phyloP scores from a whole-genome alignment of 2,329 filamentous ascomycete species.

The Calonectria crousiana region DNA sequence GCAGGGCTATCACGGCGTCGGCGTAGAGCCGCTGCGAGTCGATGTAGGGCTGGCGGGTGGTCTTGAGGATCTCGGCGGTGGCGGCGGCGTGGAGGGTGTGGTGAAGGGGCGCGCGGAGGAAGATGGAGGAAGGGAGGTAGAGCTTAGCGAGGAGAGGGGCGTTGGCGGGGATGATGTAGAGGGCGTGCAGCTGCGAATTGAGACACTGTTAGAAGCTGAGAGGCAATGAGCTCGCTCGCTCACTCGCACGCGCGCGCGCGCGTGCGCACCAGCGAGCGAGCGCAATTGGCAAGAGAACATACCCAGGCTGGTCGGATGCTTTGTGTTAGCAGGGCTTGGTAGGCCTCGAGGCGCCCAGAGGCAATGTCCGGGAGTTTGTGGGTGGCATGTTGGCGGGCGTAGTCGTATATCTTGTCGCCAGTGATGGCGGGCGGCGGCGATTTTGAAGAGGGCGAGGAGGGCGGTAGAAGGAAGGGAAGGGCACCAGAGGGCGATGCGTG shows the following conservation, averaged over 20 bases:
- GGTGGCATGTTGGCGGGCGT: conserved; percentile 65
- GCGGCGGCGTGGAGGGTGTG: conserved; percentile 80
- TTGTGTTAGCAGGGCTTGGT: conserved; percentile 81
- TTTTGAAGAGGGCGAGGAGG: conserved; percentile 43
- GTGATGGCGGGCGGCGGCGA: conserved; percentile 68
- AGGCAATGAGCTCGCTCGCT: no score
- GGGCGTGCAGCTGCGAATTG: conserved; percentile 73
- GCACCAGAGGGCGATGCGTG: conserved; percentile 91
- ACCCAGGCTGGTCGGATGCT: conserved; percentile 90
- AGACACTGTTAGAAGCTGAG: not conserved
- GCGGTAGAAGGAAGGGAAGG: conserved; percentile 87
- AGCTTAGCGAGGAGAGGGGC: conserved; percentile 75
- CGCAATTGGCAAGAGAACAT: conserved; percentile 39
- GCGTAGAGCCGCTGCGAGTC: conserved; percentile 54
- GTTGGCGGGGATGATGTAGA: conserved; percentile 83
- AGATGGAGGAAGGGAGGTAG: conserved; percentile 76
- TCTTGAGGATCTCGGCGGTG: conserved; percentile 77
- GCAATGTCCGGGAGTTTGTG: conserved; percentile 59
- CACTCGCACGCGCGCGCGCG: not conserved
- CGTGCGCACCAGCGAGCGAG: no score
- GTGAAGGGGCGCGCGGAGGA: conserved; percentile 74
- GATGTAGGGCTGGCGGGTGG: conserved; percentile 56
- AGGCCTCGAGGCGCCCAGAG: conserved; percentile 76
- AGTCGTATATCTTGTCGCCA: conserved; percentile 74
- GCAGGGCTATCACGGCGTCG: conserved; percentile 60